Conservation (phyloP, 2,329 filamentous ascomycete species). For the Saccharata proteae region DNA sequence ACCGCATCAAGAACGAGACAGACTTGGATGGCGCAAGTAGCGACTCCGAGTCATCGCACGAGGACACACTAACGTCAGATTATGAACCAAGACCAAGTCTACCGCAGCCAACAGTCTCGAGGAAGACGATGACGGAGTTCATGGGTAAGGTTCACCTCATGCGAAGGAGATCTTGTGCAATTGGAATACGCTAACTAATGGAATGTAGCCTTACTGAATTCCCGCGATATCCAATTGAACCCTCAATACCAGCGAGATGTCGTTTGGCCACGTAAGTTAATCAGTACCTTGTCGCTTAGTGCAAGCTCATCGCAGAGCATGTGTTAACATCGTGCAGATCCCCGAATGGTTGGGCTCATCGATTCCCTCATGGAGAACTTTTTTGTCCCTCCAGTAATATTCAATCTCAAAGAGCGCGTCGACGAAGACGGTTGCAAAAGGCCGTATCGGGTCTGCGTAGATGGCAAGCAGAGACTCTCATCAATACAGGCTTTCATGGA, state of each 20-base stretch:
- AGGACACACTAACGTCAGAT: no score
- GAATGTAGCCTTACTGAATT: constrained; percentile 14
- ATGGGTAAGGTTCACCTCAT: no score
- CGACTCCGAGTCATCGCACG: no score
- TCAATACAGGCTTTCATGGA: constrained; percentile 33
- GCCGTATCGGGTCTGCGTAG: constrained; percentile 28
- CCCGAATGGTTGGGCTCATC: constrained; percentile 22
- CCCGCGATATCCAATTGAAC: constrained; percentile 25
- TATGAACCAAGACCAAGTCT: no score
- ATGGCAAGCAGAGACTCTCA: constrained; percentile 38
- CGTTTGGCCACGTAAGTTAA: constrained; percentile 27
- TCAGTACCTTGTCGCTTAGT: neutral
- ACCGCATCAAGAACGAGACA: no score
- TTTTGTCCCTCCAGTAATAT: constrained; percentile 37
- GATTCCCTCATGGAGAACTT: constrained; percentile 27
- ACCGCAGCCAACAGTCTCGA: no score
- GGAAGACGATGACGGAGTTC: no score
- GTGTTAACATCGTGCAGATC: neutral
- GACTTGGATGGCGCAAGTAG: no score
- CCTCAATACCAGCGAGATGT: constrained; percentile 37
- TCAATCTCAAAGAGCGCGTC: constrained; percentile 23
- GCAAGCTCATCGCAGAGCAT: constrained; percentile 1
- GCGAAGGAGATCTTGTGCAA: no score
- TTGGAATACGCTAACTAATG: no score
- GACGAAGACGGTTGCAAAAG: constrained; percentile 10